These are phyloP conservation scores for Sugiyamaella chiloensis DNA, from an alignment of 805 yeast species.

Conservation along the genomic window DNA sequence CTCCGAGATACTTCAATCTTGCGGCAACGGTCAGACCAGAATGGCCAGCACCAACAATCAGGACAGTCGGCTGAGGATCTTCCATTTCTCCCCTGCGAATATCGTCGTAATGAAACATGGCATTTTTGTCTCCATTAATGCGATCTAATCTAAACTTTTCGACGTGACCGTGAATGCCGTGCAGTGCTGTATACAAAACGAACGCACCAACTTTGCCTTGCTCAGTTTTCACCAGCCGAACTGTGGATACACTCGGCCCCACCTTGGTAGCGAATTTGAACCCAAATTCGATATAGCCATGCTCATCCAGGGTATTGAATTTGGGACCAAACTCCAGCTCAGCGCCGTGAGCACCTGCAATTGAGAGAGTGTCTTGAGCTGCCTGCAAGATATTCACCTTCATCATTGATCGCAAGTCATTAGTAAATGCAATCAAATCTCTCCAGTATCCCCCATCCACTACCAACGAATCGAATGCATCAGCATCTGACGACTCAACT, in stretches of 20 bases:
- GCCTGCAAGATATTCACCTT: conserved; percentile 36
- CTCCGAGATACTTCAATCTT: conserved; percentile 41
- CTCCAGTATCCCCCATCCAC: conserved; percentile 23
- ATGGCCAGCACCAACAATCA: conserved; percentile 49
- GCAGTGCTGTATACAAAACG: too few species aligned
- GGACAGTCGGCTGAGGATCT: conserved; percentile 38
- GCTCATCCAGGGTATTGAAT: too few species aligned
- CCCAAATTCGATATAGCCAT: conserved; percentile 9
- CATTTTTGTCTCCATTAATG: too few species aligned
- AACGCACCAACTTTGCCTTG: too few species aligned
- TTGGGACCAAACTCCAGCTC: too few species aligned
- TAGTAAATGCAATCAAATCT: conserved; percentile 25
- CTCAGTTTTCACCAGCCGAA: too few species aligned
- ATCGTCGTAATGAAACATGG: background rate
- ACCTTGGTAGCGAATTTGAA: conserved; percentile 19
- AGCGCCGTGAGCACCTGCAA: too few species aligned
- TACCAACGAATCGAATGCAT: conserved; percentile 17
- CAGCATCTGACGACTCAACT: conserved; percentile 13
- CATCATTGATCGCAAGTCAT: conserved; percentile 17
- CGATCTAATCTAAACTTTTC: too few species aligned
- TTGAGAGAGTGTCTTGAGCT: conserved; percentile 28
- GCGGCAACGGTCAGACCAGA: conserved; percentile 45
- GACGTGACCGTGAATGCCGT: too few species aligned
- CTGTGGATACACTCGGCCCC: too few species aligned
- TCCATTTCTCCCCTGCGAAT: conserved; percentile 8